Conservation (phyloP, 768 basidiomycete genomes). For the Naematelia encephala region DNA sequence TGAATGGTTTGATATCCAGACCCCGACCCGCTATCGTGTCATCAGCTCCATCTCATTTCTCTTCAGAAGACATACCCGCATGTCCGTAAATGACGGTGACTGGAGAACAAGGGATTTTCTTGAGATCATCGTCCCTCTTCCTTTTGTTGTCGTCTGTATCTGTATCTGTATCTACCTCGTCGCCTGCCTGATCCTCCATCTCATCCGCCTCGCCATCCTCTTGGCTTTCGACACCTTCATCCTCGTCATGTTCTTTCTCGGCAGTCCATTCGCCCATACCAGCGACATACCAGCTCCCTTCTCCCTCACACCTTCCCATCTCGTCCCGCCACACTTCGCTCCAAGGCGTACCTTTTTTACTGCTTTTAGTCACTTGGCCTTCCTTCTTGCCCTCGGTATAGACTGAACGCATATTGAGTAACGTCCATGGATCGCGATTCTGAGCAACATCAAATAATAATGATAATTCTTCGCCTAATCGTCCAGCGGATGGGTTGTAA, state of each 20-base stretch:
- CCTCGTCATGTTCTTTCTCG: conserved; percentile 22
- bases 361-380: conserved; percentile 51
- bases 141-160: conserved; percentile 1
- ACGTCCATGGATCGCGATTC: conserved; percentile 72
- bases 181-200: conserved; percentile 20
- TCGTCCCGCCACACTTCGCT: conserved; percentile 62
- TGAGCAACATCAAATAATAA: conserved; percentile 68
- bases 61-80: conserved; percentile 35
- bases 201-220: conserved; percentile 31
- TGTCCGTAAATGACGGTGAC: conserved; percentile 82
- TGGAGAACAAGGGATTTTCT: conserved; percentile 29
- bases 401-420: conserved; percentile 69
- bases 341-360: conserved; percentile 67
- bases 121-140: conserved; percentile 15
- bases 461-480: conserved; percentile 56
- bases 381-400: conserved; percentile 51
- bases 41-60: conserved; percentile 3
- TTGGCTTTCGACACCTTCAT: conserved; percentile 53
- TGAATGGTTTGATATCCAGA: conserved; percentile 77
- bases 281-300: conserved; percentile 15
- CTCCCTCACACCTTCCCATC: conserved; percentile 43
- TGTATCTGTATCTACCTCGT: conserved; percentile 8
- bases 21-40: conserved; percentile 62
- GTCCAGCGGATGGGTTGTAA: conserved; percentile 1
- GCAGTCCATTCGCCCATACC: conserved; percentile 57